Evolutionary conservation across 2,329 filamentous ascomycete species (phyloP).

Genomic region (Pezicula radicicola): DNA sequence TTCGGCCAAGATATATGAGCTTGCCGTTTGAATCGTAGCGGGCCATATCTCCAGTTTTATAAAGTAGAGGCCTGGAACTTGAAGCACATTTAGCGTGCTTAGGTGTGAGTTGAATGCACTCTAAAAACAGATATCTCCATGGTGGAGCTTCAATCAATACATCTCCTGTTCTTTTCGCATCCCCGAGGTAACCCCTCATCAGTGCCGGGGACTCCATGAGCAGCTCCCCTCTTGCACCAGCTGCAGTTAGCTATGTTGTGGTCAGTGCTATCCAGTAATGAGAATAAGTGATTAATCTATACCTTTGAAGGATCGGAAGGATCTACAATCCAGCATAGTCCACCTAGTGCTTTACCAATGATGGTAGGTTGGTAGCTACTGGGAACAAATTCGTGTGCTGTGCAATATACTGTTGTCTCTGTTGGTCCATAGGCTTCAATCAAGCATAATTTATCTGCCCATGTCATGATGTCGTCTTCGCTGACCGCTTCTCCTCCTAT

Average conservation of each 20-base stretch:
- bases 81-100: no score
- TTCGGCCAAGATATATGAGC: slow-evolving; percentile 54
- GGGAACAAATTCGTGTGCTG: neutral
- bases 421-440: slow-evolving; percentile 8
- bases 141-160: slow-evolving; percentile 3
- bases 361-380: no score
- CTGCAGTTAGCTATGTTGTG: neutral
- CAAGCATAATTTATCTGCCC: slow-evolving; percentile 1
- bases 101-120: neutral
- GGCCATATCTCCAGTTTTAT: slow-evolving; percentile 54
- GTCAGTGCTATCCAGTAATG: no score
- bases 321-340: no score
- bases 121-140: neutral
- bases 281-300: no score
- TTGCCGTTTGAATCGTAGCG: slow-evolving; percentile 47
- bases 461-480: neutral
- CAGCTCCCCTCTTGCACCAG: slow-evolving; percentile 4
- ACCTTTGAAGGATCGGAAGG: no score
- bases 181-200: slow-evolving; percentile 3
- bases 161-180: neutral
- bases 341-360: no score
- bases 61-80: slow-evolving; percentile 33
- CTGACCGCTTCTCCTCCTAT: slow-evolving; percentile 7
- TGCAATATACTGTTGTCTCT: slow-evolving; percentile 1
- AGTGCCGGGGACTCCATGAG: slow-evolving; percentile 6